Base-by-base conservation (phyloP, 345 rosid genomes). In the Brassica rapa region DNA sequence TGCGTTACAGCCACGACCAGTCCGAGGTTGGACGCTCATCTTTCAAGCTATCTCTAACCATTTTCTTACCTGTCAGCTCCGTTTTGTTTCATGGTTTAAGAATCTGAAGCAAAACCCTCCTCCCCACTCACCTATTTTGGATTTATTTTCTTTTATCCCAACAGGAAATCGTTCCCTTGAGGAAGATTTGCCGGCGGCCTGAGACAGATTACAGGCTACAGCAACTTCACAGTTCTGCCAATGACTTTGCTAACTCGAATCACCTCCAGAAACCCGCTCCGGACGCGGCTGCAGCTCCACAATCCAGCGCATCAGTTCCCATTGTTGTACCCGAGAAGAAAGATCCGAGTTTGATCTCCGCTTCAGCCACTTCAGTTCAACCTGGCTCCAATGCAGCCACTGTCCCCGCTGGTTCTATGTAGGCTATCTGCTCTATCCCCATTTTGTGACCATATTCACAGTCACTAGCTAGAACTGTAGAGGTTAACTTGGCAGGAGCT, bases 201-300 rank as follows among this genome's bases (percentile, higher is more conserved):
- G 99, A 93, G 85, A 96, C 99, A 25, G 98, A 96, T 83, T 93
- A 91, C 86, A 89, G 99, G 86, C 84, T 96, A 84, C 99, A 91
- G 57, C 99, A 96, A 84, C 98, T 96, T 77, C 92, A 96, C 76
- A 76, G 55, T 6, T 88, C 89, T 14, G 39, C 84, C 70, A 86
- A 82, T 70, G 89, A 90, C 49, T 78, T 81, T 8, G 68, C 76
- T 72, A 32, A 67, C 55, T 8, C 70, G 7, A 84, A 86, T 67
- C 87, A 83, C 81, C 82, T 66, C 27, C 73, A 70, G 65, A 75
- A 56, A 71, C 72, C 77, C 5, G 32, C 73, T 60, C 60, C 35
- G 16, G 83, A 66, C 7, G 56, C 19, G 8, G 80, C 59, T 71
- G 27, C 60, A 32, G 65, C 65, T 63, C 21, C 82, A 51, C 78